phyloP scores from a whole-genome alignment of 768 basidiomycete genomes.

The Kwoniella mangroviensis region DNA sequence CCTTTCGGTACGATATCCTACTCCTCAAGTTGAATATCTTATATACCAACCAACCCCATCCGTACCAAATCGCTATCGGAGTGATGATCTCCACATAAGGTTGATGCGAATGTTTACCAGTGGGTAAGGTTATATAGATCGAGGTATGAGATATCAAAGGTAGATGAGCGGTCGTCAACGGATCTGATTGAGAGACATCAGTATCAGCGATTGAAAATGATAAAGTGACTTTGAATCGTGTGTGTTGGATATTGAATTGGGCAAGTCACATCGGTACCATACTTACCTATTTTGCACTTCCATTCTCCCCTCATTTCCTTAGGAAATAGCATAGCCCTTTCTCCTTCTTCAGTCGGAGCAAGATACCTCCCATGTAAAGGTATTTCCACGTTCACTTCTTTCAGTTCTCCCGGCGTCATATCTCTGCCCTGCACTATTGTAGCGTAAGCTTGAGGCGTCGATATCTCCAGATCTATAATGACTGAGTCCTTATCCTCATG shows the following conservation, averaged over 20 bases:
- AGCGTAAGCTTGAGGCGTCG: not conserved
- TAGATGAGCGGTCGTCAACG: not conserved
- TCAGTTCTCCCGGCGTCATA: not conserved
- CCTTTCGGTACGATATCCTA: not conserved
- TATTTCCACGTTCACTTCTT: conserved; percentile 12
- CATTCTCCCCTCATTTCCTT: conserved; percentile 17
- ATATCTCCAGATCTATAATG: conserved; percentile 1
- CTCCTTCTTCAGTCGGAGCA: conserved; percentile 22
- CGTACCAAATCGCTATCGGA: conserved; percentile 34
- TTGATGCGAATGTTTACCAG: conserved; percentile 36
- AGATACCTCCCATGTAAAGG: conserved; percentile 44
- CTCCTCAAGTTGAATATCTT: conserved; percentile 33
- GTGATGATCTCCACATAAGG: conserved; percentile 35
- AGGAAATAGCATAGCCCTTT: conserved; percentile 14
- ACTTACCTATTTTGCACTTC: conserved; percentile 22
- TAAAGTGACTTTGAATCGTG: not conserved
- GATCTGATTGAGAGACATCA: not conserved
- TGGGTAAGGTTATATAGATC: conserved; percentile 31
- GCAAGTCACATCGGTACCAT: no score
- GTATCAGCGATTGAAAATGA: no score
- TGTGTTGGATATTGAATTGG: not conserved
- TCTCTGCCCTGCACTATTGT: not conserved
- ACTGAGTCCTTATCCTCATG: not conserved
- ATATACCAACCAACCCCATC: conserved; percentile 37
- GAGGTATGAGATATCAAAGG: not conserved